Percentiles rank a stretch among this genome's conserved stretches.
phyloP scores from a whole-genome alignment of 345 rosid species.

The Moringa oleifera region DNA sequence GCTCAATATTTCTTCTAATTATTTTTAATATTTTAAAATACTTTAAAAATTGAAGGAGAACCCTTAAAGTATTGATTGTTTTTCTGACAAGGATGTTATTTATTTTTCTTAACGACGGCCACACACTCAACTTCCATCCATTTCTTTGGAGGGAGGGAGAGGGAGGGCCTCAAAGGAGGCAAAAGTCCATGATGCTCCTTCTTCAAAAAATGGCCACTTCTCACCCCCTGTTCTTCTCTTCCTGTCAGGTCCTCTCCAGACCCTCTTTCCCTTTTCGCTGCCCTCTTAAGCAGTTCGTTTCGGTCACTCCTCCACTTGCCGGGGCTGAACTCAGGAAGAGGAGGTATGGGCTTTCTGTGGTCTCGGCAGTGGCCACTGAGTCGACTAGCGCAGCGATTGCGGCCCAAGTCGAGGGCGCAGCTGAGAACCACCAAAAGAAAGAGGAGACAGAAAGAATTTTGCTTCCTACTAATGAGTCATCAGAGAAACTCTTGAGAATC shows the following conservation, averaged over 20 bases:
- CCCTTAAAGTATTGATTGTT: too few species aligned
- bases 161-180: background rate
- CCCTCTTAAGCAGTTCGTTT: constrained; percentile 36
- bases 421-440: constrained; percentile 21
- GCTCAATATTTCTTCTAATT: too few species aligned
- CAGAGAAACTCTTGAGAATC: constrained; percentile 63
- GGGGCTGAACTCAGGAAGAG: constrained; percentile 17
- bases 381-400: constrained; percentile 34
- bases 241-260: constrained; percentile 30
- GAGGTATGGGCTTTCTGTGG: constrained; percentile 23
- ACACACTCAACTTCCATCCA: too few species aligned
- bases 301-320: constrained; percentile 23
- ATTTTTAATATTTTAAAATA: too few species aligned
- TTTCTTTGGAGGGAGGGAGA: background rate
- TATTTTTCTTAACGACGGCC: too few species aligned
- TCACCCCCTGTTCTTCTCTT: constrained; percentile 33
- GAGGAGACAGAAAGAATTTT: constrained; percentile 30
- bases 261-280: constrained; percentile 30
- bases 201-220: constrained; percentile 35
- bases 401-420: constrained; percentile 15
- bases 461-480: constrained; percentile 82
- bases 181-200: background rate
- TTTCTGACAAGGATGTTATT: too few species aligned
- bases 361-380: constrained; percentile 55
- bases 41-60: too few species aligned